Evolutionary conservation across 805 yeast species (phyloP).

Genomic region (Huiozyma naganishii): DNA sequence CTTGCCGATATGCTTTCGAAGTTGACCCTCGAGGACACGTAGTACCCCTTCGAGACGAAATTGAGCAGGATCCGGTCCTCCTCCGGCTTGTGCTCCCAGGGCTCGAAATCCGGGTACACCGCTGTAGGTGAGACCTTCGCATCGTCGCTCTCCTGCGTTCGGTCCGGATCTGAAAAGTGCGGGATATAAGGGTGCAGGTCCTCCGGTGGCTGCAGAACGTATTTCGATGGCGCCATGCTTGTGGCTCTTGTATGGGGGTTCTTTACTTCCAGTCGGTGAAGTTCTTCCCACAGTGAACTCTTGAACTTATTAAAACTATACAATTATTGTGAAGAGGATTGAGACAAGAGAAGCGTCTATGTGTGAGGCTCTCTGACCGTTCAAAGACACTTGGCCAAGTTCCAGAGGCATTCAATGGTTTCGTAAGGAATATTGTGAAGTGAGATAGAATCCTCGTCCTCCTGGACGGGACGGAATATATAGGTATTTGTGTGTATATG

Average conservation of each 20-base stretch:
- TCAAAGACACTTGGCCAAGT: too few relatives aligned
- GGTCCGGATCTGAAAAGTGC: neutral
- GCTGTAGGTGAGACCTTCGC: neutral
- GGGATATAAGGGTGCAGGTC: slow-evolving; percentile 22
- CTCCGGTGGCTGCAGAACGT: slow-evolving; percentile 25
- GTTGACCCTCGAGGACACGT: slow-evolving; percentile 25
- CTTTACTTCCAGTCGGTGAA: too few relatives aligned
- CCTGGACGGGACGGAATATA: too few relatives aligned
- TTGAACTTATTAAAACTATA: too few relatives aligned
- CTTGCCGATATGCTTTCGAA: slow-evolving; percentile 29
- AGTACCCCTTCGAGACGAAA: slow-evolving; percentile 27
- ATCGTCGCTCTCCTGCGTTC: neutral
- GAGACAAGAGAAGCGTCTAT: too few relatives aligned
- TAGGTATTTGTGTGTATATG: neutral
- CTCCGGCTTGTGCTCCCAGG: slow-evolving; percentile 24
- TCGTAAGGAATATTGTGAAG: too few relatives aligned
- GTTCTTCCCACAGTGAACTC: too few relatives aligned
- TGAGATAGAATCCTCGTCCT: too few relatives aligned
- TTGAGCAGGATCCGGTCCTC: slow-evolving; percentile 24
- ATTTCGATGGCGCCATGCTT: slow-evolving; percentile 16
- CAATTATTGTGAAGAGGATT: too few relatives aligned
- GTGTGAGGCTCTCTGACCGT: too few relatives aligned
- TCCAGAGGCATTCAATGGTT: too few relatives aligned
- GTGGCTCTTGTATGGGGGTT: too few relatives aligned
- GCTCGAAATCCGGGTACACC: slow-evolving; percentile 27